Conservation (phyloP, 1,284 basidiomycete genomes). For the Coniferiporia weirii region DNA sequence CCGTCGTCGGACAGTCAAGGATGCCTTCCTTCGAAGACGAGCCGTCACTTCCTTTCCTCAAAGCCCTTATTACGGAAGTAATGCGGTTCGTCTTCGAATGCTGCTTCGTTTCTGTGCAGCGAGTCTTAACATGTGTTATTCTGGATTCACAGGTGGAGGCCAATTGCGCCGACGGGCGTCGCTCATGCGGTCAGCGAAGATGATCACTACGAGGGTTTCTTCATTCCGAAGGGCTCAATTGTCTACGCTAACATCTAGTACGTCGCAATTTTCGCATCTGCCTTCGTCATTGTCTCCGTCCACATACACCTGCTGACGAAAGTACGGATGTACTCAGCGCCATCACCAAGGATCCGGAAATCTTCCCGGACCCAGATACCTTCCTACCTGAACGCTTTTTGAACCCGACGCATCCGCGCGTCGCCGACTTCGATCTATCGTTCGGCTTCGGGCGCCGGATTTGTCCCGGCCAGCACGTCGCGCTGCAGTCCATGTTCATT, state of each 20-base stretch:
- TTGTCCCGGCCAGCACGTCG: slow-evolving; percentile 18
- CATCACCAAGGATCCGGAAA: slow-evolving; percentile 20
- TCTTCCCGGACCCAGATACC: slow-evolving; percentile 21
- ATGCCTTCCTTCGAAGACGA: slow-evolving; percentile 19
- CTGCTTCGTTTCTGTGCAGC: not conserved
- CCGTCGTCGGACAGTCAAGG: slow-evolving; percentile 20
- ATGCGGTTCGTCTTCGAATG: not conserved
- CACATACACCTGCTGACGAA: not conserved
- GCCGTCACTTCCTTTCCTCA: slow-evolving; percentile 19
- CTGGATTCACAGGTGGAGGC: not conserved
- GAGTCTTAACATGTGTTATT: not conserved
- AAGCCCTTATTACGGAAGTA: slow-evolving; percentile 17
- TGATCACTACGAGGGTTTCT: slow-evolving; percentile 24
- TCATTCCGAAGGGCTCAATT: slow-evolving; percentile 18
- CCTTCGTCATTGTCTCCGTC: not conserved
- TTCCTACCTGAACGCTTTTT: slow-evolving; percentile 20
- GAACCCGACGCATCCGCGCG: slow-evolving; percentile 6
- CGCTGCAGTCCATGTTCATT: slow-evolving; percentile 16
- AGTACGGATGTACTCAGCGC: slow-evolving; percentile 14
- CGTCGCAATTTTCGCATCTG: not conserved
- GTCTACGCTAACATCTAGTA: slow-evolving; percentile 19
- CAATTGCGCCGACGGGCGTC: slow-evolving; percentile 23
- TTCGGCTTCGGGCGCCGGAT: slow-evolving; percentile 22
- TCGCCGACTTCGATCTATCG: slow-evolving; percentile 16
- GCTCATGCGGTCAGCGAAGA: slow-evolving; percentile 33